Conservation (phyloP, 108 stramenopile species). For the Cafeteria roenbergensis region DNA sequence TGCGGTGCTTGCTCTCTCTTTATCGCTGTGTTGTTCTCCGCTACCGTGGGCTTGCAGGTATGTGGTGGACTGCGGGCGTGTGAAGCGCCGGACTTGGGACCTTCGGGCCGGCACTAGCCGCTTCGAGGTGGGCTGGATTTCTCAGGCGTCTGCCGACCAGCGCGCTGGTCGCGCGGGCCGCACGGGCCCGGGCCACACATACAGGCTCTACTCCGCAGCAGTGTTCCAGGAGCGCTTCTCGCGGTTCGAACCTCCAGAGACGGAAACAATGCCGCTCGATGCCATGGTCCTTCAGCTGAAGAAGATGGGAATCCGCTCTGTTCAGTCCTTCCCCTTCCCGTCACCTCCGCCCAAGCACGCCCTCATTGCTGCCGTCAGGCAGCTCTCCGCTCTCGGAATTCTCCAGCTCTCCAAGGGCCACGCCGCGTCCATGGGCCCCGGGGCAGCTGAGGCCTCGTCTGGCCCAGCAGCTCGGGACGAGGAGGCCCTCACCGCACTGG, state of each 20-base stretch:
- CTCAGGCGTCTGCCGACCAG: constrained; percentile 88
- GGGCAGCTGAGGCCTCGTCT: neutral
- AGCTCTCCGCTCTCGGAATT: constrained; percentile 61
- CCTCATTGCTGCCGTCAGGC: constrained; percentile 52
- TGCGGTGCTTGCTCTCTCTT: no score
- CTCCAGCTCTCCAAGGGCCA: constrained; percentile 16
- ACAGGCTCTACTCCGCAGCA: constrained; percentile 76
- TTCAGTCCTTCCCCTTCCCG: constrained; percentile 61
- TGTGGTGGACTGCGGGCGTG: constrained; percentile 90
- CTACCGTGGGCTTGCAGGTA: no score
- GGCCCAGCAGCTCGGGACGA: neutral
- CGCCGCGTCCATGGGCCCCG: neutral
- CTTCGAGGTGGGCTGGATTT: constrained; percentile 86
- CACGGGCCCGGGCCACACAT: constrained; percentile 90
- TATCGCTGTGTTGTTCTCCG: no score
- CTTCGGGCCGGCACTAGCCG: constrained; percentile 63
- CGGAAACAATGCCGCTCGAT: constrained; percentile 62
- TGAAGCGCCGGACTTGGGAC: constrained; percentile 73
- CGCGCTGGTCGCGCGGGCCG: constrained; percentile 86
- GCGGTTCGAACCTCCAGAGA: constrained; percentile 65
- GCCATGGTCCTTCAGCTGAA: constrained; percentile 80
- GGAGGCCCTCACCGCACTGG: constrained; percentile 10
- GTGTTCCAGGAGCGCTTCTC: constrained; percentile 73
- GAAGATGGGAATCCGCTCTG: constrained; percentile 58
- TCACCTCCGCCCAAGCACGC: constrained; percentile 55